phyloP scores from a whole-genome alignment of 2,329 filamentous ascomycete genomes.

The Alternaria panax region DNA sequence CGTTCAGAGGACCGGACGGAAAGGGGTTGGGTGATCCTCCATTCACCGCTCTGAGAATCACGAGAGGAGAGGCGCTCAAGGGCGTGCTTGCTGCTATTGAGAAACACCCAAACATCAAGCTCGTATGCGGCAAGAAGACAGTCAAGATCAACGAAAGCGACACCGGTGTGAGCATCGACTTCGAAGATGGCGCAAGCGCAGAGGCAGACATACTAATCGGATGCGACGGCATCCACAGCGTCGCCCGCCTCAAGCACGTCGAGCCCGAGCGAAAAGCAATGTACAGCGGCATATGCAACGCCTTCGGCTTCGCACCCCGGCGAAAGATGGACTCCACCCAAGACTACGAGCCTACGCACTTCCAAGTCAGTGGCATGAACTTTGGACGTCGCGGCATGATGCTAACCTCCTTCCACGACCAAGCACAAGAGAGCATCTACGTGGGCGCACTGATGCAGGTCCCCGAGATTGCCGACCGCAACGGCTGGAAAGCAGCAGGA shows the following conservation, averaged over 20 bases:
- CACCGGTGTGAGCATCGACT: constrained; percentile 52
- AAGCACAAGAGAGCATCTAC: constrained; percentile 49
- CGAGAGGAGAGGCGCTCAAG: constrained; percentile 54
- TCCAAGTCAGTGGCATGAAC: constrained; percentile 55
- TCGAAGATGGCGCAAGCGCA: constrained; percentile 55
- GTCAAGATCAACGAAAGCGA: constrained; percentile 52
- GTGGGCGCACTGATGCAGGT: constrained; percentile 57
- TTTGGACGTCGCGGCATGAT: constrained; percentile 56
- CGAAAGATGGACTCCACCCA: constrained; percentile 26
- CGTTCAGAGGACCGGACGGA: constrained; percentile 52
- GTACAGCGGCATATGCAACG: constrained; percentile 57
- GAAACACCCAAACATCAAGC: constrained; percentile 51
- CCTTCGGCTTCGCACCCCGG: constrained; percentile 55
- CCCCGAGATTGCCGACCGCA: constrained; percentile 51
- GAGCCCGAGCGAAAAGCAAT: constrained; percentile 53
- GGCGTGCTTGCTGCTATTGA: constrained; percentile 52
- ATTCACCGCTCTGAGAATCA: constrained; percentile 55
- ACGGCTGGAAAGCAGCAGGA: constrained; percentile 56
- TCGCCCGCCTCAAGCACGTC: constrained; percentile 54
- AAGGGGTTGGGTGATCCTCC: constrained; percentile 55
- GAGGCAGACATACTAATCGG: constrained; percentile 62
- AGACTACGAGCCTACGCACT: constrained; percentile 42
- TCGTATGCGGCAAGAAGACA: constrained; percentile 55
- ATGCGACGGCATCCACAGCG: constrained; percentile 62
- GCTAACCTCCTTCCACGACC: constrained; percentile 53